Conservation (phyloP, 768 basidiomycete genomes). For the Rhodotorula graminis region DNA sequence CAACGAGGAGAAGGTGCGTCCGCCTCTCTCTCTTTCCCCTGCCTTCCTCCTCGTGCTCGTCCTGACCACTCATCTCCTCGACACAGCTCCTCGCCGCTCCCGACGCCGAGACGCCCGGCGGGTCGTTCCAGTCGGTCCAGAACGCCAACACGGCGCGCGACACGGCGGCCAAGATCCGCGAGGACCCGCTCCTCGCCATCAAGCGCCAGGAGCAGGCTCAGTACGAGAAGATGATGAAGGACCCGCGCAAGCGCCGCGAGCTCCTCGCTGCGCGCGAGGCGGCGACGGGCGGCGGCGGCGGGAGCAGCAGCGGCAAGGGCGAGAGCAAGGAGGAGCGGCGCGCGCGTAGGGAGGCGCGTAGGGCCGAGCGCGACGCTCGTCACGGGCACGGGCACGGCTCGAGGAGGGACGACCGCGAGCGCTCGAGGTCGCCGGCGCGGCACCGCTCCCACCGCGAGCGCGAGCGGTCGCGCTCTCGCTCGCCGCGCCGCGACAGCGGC, state of each 20-base stretch:
- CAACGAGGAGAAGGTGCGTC: conserved; percentile 70
- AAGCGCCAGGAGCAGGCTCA: conserved; percentile 96
- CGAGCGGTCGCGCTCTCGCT: conserved; percentile 40
- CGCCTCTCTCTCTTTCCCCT: too few relatives aligned
- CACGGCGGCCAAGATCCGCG: conserved; percentile 85
- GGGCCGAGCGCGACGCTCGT: conserved; percentile 52
- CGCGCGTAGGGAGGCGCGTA: conserved; percentile 55
- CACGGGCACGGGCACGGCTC: conserved; percentile 42
- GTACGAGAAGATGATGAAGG: conserved; percentile 60
- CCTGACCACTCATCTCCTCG: background rate
- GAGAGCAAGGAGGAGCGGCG: conserved; percentile 69
- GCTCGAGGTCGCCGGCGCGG: background rate
- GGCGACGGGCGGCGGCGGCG: background rate
- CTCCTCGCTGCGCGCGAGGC: conserved; percentile 45
- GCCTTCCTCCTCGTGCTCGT: background rate
- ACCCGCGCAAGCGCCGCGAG: conserved; percentile 75
- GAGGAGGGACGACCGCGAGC: conserved; percentile 45
- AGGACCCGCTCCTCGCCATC: conserved; percentile 94
- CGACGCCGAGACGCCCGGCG: conserved; percentile 3
- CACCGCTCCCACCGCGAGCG: background rate
- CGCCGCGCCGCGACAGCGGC: conserved; percentile 38
- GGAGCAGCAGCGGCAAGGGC: conserved; percentile 55
- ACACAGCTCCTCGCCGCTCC: conserved; percentile 26
- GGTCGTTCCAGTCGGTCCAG: conserved; percentile 46
- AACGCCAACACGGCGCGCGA: conserved; percentile 88